Percentiles rank a stretch among this genome's conserved stretches.
Evolutionary conservation across 1,284 basidiomycete species (phyloP).

Genomic region (Malassezia japonica): DNA sequence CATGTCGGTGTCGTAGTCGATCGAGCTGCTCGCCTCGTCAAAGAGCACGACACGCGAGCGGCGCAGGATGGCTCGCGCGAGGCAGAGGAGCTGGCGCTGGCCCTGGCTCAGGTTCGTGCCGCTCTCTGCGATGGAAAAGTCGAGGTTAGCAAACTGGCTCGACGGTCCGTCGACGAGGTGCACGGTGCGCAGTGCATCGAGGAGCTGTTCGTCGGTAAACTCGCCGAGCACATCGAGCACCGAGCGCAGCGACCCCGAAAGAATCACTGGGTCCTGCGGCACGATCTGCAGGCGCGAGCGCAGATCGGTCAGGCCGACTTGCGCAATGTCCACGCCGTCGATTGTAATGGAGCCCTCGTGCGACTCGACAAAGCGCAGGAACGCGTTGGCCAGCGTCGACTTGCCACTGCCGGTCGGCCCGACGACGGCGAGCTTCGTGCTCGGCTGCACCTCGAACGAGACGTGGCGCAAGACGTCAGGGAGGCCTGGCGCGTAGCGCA

Average conservation of each 20-base stretch:
- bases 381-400: constrained; percentile 35
- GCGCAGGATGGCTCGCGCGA: constrained; percentile 40
- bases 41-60: constrained; percentile 40
- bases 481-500: constrained; percentile 52
- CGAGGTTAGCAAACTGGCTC: constrained; percentile 20
- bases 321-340: constrained; percentile 50
- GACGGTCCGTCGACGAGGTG: neutral
- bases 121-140: constrained; percentile 32
- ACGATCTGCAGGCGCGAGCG: constrained; percentile 54
- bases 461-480: constrained; percentile 53
- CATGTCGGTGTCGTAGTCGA: constrained; percentile 35
- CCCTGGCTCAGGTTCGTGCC: constrained; percentile 43
- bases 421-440: constrained; percentile 76
- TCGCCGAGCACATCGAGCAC: constrained; percentile 33
- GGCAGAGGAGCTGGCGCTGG: constrained; percentile 40
- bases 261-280: constrained; percentile 47
- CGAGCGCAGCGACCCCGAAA: constrained; percentile 35
- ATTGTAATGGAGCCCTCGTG: constrained; percentile 25
- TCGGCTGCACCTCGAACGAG: constrained; percentile 54
- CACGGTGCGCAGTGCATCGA: constrained; percentile 18
- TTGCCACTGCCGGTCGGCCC: constrained; percentile 55
- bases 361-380: constrained; percentile 38
- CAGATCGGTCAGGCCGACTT: constrained; percentile 51
- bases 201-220: constrained; percentile 22
- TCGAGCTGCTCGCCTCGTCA: constrained; percentile 45